These are phyloP conservation scores for Mycena sanguinolenta DNA, from an alignment of 768 basidiomycete genomes.

Conservation along the genomic window DNA sequence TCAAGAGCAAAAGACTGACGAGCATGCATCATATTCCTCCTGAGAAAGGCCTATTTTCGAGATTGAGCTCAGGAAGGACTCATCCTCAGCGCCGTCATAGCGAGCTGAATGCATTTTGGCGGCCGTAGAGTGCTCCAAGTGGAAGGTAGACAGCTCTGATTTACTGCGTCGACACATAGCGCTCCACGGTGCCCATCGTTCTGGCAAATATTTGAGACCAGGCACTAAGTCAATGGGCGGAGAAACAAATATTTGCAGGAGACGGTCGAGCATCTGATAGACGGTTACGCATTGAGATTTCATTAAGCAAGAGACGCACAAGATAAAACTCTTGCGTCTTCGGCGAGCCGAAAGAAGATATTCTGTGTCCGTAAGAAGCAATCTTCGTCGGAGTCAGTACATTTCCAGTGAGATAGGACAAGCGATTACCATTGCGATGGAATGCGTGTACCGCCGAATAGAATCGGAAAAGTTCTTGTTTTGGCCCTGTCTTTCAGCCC, in stretches of 20 bases:
- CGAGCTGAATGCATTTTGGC: not conserved
- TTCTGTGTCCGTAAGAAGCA: conserved; percentile 5
- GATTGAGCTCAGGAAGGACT: conserved; percentile 14
- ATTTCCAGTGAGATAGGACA: not conserved
- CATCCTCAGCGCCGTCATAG: not conserved
- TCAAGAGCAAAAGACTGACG: not conserved
- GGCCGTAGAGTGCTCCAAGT: not conserved
- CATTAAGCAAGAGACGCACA: not conserved
- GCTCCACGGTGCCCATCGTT: conserved; percentile 13
- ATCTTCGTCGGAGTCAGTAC: not conserved
- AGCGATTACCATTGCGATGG: conserved; percentile 9
- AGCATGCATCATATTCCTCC: conserved; percentile 6
- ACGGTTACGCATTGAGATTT: not conserved
- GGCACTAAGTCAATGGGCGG: conserved; percentile 3
- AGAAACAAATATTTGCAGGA: conserved; percentile 11
- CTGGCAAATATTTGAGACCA: conserved; percentile 7
- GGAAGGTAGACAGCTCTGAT: conserved; percentile 11
- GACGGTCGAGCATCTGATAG: conserved; percentile 12
- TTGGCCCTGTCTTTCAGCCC: not conserved
- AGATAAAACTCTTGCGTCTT: conserved; percentile 1
- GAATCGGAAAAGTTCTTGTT: conserved; percentile 2
- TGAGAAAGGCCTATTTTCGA: not conserved
- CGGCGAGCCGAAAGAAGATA: not conserved
- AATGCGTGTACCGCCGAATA: conserved; percentile 18
- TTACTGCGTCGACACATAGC: conserved; percentile 17